A percentile compares a stretch with the other conserved stretches of the same genome.
phyloP scores from a whole-genome alignment of 345 rosid genomes.

The Gossypium bickii region DNA sequence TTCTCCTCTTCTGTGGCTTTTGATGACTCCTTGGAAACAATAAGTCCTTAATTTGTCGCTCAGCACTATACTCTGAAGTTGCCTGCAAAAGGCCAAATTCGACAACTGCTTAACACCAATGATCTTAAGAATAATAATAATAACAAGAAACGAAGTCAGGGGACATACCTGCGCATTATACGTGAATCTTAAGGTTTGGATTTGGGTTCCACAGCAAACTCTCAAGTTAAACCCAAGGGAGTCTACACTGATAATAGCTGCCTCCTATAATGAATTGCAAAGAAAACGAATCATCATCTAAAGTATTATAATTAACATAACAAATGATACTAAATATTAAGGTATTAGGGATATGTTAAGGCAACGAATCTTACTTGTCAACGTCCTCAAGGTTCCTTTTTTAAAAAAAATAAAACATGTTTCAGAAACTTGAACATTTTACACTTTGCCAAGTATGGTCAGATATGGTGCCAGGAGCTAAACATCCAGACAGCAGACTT shows the following conservation, averaged over 20 bases:
- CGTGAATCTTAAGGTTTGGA: conserved; percentile 73
- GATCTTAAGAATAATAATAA: neutral
- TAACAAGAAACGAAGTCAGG: neutral
- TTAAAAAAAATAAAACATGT: neutral
- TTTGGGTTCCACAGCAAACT: conserved; percentile 82
- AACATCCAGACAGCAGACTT: conserved; percentile 1
- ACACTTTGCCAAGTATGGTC: neutral
- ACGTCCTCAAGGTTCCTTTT: too few relatives aligned
- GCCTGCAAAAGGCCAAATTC: conserved; percentile 50
- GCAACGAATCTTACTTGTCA: neutral
- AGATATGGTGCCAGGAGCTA: neutral
- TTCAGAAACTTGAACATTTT: neutral
- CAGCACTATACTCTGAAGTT: conserved; percentile 65
- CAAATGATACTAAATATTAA: neutral
- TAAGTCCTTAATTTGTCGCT: conserved; percentile 63
- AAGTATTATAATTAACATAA: neutral
- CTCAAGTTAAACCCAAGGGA: conserved; percentile 80
- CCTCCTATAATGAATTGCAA: conserved; percentile 51
- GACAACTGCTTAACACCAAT: neutral
- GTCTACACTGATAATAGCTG: conserved; percentile 55
- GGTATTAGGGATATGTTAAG: neutral
- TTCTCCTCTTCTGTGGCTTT: conserved; percentile 28
- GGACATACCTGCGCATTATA: conserved; percentile 49
- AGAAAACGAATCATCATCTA: conserved; percentile 3
- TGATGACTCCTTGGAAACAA: conserved; percentile 48